Conservation (phyloP, 202 grass and related monocot genomes). For the Miscanthus sacchariflorus region DNA sequence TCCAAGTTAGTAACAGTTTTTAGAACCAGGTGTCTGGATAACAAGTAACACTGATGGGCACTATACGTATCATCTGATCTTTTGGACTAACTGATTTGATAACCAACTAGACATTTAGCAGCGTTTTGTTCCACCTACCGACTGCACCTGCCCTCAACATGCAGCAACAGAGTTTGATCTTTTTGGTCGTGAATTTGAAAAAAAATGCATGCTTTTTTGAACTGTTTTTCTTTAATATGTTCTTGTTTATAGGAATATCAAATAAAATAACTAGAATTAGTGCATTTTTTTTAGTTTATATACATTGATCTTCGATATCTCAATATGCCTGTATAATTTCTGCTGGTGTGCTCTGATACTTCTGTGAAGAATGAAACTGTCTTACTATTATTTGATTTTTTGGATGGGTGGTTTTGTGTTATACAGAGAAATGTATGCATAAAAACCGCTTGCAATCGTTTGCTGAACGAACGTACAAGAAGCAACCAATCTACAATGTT, state of each 20-base stretch:
- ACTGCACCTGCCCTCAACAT: not conserved
- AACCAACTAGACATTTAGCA: not conserved
- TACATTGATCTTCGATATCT: too few relatives aligned
- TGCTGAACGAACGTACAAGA: slow-evolving; percentile 26
- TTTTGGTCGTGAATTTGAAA: too few relatives aligned
- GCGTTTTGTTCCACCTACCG: not conserved
- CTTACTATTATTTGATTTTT: too few relatives aligned
- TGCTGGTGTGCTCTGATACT: too few relatives aligned
- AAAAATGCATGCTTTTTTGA: too few relatives aligned
- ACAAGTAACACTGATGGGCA: not conserved
- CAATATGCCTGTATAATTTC: too few relatives aligned
- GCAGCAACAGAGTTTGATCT: too few relatives aligned
- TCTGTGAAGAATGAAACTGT: too few relatives aligned
- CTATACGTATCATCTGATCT: not conserved
- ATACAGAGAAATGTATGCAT: slow-evolving; percentile 50
- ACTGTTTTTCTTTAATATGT: too few relatives aligned
- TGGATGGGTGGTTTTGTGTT: slow-evolving; percentile 18
- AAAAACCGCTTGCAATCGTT: slow-evolving; percentile 66
- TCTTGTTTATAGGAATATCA: too few relatives aligned
- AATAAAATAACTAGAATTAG: too few relatives aligned
- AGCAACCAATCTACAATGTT: slow-evolving; percentile 48
- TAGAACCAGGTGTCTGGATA: not conserved
- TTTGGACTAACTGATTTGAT: not conserved
- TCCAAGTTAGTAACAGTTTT: not conserved
- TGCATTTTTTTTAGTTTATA: too few relatives aligned